Conservation (phyloP, 2,329 filamentous ascomycete species). For the Rhynchosporium graminicola region DNA sequence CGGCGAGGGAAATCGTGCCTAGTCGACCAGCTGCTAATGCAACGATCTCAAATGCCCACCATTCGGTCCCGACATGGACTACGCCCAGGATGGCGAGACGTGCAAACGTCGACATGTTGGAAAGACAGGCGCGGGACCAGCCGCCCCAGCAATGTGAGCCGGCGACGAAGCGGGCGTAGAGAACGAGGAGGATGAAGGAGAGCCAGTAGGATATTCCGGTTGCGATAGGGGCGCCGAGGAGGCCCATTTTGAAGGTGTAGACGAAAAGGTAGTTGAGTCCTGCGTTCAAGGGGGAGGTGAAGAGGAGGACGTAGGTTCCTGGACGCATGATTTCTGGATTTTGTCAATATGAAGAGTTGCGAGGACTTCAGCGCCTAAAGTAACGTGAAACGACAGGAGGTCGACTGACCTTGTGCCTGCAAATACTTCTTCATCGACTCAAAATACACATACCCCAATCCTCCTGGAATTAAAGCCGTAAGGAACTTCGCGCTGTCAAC, state of each 20-base stretch:
- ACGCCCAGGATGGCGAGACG: conserved; percentile 75
- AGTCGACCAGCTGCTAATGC: conserved; percentile 79
- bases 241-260: conserved; percentile 67
- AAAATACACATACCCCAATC: conserved; percentile 85
- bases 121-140: conserved; percentile 62
- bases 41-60: conserved; percentile 94
- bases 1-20: conserved; percentile 76
- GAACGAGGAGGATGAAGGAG: conserved; percentile 74
- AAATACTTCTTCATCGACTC: conserved; percentile 84
- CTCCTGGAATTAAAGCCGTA: conserved; percentile 73
- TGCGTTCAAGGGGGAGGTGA: conserved; percentile 80
- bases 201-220: conserved; percentile 86
- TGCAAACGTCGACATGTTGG: conserved; percentile 70
- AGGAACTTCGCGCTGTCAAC: conserved; percentile 73
- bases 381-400: conserved; percentile 46
- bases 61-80: conserved; percentile 84
- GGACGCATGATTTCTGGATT: conserved; percentile 68
- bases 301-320: conserved; percentile 77
- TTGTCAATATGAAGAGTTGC: conserved; percentile 11
- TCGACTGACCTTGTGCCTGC: conserved; percentile 75
- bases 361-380: neutral
- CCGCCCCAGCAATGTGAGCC: conserved; percentile 82
- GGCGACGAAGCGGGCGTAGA: conserved; percentile 69
- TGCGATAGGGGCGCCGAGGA: conserved; percentile 78
- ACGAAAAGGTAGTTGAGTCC: conserved; percentile 80